Evolutionary conservation across 345 rosid species (phyloP), one percentile per base, ranked within the genome.

Genomic region (Cardamine resedifolia): DNA sequence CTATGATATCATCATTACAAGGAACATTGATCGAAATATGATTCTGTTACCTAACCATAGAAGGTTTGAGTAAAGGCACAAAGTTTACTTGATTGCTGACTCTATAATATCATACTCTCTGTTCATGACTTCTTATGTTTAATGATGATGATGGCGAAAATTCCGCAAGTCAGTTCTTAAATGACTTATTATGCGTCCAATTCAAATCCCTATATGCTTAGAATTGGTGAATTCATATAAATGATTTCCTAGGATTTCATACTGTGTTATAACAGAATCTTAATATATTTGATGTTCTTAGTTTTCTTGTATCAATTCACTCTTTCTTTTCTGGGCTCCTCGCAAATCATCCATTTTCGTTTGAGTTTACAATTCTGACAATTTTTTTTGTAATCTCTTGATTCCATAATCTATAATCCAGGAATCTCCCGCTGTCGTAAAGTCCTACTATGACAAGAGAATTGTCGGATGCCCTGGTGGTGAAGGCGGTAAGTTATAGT

Each of bases 401-500:
- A 73, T 68, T 31, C 47, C 39, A 15, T 23, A 59, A 34, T 60
- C 68, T 7, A 41, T 68, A 45, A 39, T 30, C 58, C 64, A 92
- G 96, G 96, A 86, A 78, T 80, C 83, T 47, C 96, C 97, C 9
- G 92, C 92, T 31, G 84, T 92, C 21, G 48, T 92, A 43, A 76
- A 84, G 83, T 88, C 98, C 10, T 83, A 83, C 81, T 86, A 82
- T 57, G 89, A 86, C 83, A 85, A 78, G 85, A 88, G 98, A 88
- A 85, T 86, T 70, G 89, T 89, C 66, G 96, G 98, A 68, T 92
- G 93, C 78, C 94, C 92, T 10, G 96, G 96, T 44, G 97, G 85
- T 59, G 94, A 84, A 84, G 96, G 87, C 53, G 94, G 97, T 86
- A 76, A 10, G 86, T 78, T 61, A 23, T 41, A 18, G n/a, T 8